Base-by-base conservation (phyloP, 169 alveolate genomes). In the Eimeria brunetti region DNA sequence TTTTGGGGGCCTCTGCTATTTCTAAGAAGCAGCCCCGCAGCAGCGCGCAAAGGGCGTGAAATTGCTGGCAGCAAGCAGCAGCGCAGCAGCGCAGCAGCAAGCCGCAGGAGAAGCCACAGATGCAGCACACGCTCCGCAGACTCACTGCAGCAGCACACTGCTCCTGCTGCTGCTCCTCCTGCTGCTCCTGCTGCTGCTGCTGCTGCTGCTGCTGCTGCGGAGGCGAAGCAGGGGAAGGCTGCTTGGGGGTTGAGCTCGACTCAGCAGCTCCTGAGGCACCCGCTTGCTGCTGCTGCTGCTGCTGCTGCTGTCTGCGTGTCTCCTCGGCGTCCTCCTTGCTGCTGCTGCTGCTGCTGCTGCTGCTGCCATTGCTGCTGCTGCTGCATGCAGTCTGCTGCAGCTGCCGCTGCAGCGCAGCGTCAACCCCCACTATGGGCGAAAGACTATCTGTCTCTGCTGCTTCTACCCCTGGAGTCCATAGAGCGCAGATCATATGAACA, bases 11-110 rank as follows among this genome's bases (percentile, higher is more conserved):
- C 44, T 94, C 96, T n/a, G 95, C 80, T 95, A 94, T 94, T 51
- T 94, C 96, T 95, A 94, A 64, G 71, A 94, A 94, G 80, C 78
- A 83, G 75, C 96, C 96, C 36, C 81, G 53, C 89, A 94, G 96
- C 67, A 86, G 94, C 36, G 94, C 96, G 62, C 96, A 94, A 14
- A 94, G 91, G 6, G 96, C 95, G 41, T 94, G 96, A 56, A 94
- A 86, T 49, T 27, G 46, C 76, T 11, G 20, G 36, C 36, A 7
- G 75, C 96, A 94, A 8, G 83, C 95, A 44, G 64, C 33, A 67
- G 76, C 90, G 30, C 92, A 62, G 56, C 96, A 94, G 56, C 76
- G 27, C 38, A 85, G 78, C 33, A 85, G 73, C 78, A 44, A 67
- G 49, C 96, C 96, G 69, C n/a, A 94, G 33, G 90, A 27, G 44